These are phyloP conservation scores for Globisporangium abappressorium DNA, from an alignment of 352 stramenopile genomes.

Conservation along the genomic window DNA sequence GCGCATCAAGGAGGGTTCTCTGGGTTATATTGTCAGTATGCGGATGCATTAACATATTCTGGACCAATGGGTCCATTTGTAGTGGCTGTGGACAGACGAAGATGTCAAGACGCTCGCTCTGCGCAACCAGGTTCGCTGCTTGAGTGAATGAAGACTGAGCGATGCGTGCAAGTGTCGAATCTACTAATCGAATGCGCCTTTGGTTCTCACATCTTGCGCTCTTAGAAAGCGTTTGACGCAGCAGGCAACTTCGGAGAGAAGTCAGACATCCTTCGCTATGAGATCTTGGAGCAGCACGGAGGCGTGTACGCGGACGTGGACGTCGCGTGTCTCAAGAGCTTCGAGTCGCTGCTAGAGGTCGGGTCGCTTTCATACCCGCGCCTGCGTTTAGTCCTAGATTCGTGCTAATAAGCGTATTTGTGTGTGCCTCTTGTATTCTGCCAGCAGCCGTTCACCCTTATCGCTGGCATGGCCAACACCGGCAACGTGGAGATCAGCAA, in stretches of 20 bases:
- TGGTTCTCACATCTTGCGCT: conserved; percentile 4
- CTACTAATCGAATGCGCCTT: not conserved
- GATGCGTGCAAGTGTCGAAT: not conserved
- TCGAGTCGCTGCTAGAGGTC: conserved; percentile 39
- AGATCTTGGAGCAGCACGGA: conserved; percentile 51
- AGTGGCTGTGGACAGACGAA: conserved; percentile 54
- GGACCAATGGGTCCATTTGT: not conserved
- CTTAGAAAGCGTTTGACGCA: conserved; percentile 34
- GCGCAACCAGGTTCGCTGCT: conserved; percentile 30
- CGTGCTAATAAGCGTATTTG: not conserved
- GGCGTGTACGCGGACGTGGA: conserved; percentile 75
- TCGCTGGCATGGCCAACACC: conserved; percentile 63
- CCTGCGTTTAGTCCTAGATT: not conserved
- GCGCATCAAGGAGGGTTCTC: not conserved
- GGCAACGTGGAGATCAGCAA: conserved; percentile 76
- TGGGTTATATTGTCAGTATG: not conserved
- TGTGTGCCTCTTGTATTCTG: not conserved
- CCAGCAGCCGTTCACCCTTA: conserved; percentile 37
- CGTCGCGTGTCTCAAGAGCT: conserved; percentile 52
- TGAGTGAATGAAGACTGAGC: not conserved
- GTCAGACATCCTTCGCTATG: conserved; percentile 72
- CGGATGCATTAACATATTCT: not conserved
- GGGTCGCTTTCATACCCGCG: not conserved
- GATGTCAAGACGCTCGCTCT: conserved; percentile 26
- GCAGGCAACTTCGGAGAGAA: conserved; percentile 69